phyloP scores from a whole-genome alignment of 2,329 filamentous ascomycete species.

The Neocatenulostroma microsporum region DNA sequence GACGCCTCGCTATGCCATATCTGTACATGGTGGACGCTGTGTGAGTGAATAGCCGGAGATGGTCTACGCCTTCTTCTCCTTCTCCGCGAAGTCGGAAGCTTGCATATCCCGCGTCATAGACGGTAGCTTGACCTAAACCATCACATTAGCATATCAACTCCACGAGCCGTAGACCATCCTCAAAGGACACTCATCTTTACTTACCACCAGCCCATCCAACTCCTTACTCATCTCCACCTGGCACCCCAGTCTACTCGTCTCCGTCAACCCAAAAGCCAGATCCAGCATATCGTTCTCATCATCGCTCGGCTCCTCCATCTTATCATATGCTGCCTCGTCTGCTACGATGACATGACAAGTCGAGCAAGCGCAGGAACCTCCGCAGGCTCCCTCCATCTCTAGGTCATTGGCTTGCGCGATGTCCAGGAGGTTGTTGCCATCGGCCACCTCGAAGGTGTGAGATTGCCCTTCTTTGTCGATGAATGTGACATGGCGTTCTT shows the following conservation, averaged over 20 bases:
- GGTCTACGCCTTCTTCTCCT: constrained; percentile 19
- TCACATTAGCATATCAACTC: constrained; percentile 1
- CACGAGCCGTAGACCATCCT: not conserved
- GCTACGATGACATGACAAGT: constrained; percentile 86
- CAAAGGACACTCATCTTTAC: constrained; percentile 5
- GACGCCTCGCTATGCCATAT: too few relatives aligned
- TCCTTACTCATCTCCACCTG: constrained; percentile 90
- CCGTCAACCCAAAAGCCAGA: constrained; percentile 79
- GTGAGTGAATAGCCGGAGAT: too few relatives aligned
- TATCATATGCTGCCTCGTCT: constrained; percentile 52
- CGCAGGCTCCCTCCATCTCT: constrained; percentile 97
- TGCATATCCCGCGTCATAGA: constrained; percentile 95
- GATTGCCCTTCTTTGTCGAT: constrained; percentile 79
- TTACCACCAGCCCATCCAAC: constrained; percentile 73
- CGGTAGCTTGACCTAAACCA: constrained; percentile 53
- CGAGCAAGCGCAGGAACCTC: constrained; percentile 86
- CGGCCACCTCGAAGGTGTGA: constrained; percentile 68
- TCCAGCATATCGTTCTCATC: constrained; percentile 78
- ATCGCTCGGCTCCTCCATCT: constrained; percentile 40
- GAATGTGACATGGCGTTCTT: constrained; percentile 88
- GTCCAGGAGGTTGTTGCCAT: constrained; percentile 85
- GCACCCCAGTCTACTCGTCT: constrained; percentile 76
- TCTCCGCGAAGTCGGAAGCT: constrained; percentile 70
- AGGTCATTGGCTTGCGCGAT: constrained; percentile 91
- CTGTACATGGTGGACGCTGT: too few relatives aligned